These are phyloP conservation scores for Hypoxylon lenormandii DNA, from an alignment of 495 filamentous ascomycete species.

Conservation along the genomic window DNA sequence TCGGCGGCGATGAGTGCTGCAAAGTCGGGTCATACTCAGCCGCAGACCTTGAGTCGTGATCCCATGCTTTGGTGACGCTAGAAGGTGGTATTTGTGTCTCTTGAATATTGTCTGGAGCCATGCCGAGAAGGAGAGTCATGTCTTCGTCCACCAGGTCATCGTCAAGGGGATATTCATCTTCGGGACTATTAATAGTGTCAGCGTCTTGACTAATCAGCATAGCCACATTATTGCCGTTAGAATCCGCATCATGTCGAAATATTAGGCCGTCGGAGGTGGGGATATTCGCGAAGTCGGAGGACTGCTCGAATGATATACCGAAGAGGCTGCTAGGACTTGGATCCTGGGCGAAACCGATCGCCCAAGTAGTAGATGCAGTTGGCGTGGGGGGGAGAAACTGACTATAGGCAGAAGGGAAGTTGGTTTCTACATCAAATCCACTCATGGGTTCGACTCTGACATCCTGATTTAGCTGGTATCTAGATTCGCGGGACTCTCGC, in stretches of 20 bases:
- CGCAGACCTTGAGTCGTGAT: slow-evolving; percentile 46
- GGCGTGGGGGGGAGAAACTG: background rate
- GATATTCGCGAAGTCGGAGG: background rate
- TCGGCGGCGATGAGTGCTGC: slow-evolving; percentile 39
- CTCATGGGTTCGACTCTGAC: background rate
- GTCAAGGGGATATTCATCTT: slow-evolving; percentile 45
- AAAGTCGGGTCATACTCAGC: slow-evolving; percentile 47
- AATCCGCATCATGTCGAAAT: background rate
- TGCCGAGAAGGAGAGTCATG: slow-evolving; percentile 32
- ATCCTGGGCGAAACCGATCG: background rate
- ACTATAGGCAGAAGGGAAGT: background rate
- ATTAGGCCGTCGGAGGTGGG: background rate
- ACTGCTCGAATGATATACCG: background rate
- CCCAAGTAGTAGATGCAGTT: slow-evolving; percentile 2
- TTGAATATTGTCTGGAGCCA: slow-evolving; percentile 5
- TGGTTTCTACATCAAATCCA: background rate
- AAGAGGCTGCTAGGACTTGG: background rate
- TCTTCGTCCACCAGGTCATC: slow-evolving; percentile 39
- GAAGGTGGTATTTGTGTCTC: slow-evolving; percentile 49
- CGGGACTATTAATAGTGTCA: background rate
- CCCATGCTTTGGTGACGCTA: slow-evolving; percentile 46
- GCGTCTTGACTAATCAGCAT: background rate
- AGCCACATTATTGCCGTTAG: background rate
- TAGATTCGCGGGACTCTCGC: background rate
- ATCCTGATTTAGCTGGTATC: background rate